These are phyloP conservation scores for Urtica urens DNA, from an alignment of 306 rosid species.

Conservation along the genomic window DNA sequence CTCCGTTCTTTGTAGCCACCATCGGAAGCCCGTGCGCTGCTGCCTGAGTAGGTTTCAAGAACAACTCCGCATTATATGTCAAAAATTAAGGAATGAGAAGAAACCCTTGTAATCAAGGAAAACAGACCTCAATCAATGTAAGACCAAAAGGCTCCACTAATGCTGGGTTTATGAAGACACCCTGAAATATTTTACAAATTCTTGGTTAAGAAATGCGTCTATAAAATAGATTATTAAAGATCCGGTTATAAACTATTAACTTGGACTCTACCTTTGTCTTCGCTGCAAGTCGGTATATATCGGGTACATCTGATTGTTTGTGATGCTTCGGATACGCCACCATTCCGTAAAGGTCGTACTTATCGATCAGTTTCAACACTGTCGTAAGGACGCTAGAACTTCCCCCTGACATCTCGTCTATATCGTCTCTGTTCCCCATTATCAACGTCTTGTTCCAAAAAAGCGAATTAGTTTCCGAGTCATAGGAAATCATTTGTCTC, in stretches of 20 bases:
- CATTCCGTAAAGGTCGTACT: constrained; percentile 78
- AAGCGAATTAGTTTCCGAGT: constrained; percentile 9
- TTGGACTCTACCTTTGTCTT: constrained; percentile 60
- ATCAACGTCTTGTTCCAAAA: constrained; percentile 48
- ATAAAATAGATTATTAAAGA: no score
- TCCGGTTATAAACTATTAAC: constrained; percentile 2
- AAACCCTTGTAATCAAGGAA: constrained; percentile 7
- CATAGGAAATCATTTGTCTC: not conserved
- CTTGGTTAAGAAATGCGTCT: not conserved
- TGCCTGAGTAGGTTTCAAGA: constrained; percentile 42
- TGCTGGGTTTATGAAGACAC: constrained; percentile 93
- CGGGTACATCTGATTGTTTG: constrained; percentile 83
- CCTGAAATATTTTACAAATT: constrained; percentile 41
- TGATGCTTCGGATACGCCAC: constrained; percentile 94
- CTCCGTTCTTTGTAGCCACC: constrained; percentile 91
- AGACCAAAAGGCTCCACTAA: constrained; percentile 89
- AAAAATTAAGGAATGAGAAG: constrained; percentile 6
- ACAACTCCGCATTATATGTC: constrained; percentile 2
- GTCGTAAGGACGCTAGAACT: constrained; percentile 69
- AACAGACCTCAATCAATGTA: constrained; percentile 77
- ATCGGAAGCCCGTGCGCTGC: constrained; percentile 90
- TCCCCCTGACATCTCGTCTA: constrained; percentile 74
- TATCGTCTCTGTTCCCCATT: constrained; percentile 82
- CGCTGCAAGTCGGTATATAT: constrained; percentile 76
- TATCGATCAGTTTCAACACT: constrained; percentile 70